Conservation (phyloP, 352 stramenopile species). For the Thalassiosira mediterranea region DNA sequence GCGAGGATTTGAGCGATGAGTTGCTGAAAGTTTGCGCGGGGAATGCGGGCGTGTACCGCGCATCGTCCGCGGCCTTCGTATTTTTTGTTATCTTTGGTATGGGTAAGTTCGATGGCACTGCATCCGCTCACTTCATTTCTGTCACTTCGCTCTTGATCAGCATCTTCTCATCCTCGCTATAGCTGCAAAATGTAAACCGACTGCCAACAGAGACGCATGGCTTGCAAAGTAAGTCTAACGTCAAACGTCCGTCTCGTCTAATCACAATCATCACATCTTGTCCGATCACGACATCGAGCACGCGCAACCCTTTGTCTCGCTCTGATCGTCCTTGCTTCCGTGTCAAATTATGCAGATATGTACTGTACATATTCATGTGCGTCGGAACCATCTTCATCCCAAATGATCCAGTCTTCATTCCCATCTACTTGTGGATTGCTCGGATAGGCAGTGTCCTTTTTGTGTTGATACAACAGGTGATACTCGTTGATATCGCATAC, state of each 20-base stretch:
- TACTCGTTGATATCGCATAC: constrained; percentile 87
- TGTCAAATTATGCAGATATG: too few species aligned
- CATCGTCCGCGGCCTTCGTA: constrained; percentile 60
- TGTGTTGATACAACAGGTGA: constrained; percentile 86
- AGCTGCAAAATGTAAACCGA: constrained; percentile 58
- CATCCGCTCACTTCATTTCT: background rate
- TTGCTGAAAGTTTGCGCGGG: constrained; percentile 74
- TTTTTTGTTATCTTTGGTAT: constrained; percentile 80
- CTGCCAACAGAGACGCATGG: constrained; percentile 80
- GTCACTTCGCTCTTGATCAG: too few species aligned
- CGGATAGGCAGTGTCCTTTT: constrained; percentile 84
- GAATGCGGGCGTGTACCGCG: constrained; percentile 81
- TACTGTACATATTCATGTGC: constrained; percentile 77
- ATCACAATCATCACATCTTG: too few species aligned
- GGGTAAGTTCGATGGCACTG: constrained; percentile 10
- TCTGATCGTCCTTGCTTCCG: too few species aligned
- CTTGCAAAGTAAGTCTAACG: constrained; percentile 67
- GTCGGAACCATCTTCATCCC: constrained; percentile 76
- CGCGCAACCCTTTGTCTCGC: too few species aligned
- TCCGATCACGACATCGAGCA: too few species aligned
- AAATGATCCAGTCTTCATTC: constrained; percentile 73
- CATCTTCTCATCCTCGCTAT: constrained; percentile 75
- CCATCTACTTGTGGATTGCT: constrained; percentile 81
- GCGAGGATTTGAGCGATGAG: constrained; percentile 41
- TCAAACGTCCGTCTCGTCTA: background rate